Conservation (phyloP, 2,329 filamentous ascomycete species). For the Clarireedia homoeocarpa region DNA sequence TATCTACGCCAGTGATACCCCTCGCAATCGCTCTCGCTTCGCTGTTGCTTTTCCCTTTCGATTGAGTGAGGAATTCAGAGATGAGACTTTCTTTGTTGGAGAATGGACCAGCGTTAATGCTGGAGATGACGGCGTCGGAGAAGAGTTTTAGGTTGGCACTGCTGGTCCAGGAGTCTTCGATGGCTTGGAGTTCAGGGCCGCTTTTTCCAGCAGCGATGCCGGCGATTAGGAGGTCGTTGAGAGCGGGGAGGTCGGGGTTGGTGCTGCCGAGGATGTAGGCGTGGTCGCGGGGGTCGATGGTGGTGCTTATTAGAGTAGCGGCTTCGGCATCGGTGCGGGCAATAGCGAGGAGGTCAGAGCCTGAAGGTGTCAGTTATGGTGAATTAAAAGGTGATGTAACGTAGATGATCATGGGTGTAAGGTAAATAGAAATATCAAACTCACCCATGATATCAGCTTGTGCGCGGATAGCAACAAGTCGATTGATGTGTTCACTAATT, state of each 20-base stretch:
- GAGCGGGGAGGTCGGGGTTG: constrained; percentile 73
- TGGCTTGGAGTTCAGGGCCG: constrained; percentile 74
- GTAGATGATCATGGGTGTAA: constrained; percentile 6
- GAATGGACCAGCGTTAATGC: constrained; percentile 62
- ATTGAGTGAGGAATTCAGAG: constrained; percentile 55
- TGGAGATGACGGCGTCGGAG: constrained; percentile 78
- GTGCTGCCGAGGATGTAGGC: constrained; percentile 86
- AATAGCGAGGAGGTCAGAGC: constrained; percentile 78
- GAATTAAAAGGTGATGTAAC: neutral
- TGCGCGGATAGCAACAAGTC: constrained; percentile 89
- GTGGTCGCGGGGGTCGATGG: constrained; percentile 93
- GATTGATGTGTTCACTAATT: constrained; percentile 96
- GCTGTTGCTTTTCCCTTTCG: constrained; percentile 76
- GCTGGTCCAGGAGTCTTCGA: constrained; percentile 82
- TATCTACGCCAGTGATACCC: constrained; percentile 66
- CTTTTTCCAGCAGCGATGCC: constrained; percentile 77
- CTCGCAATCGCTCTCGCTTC: constrained; percentile 78
- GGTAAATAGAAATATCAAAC: neutral
- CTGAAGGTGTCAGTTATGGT: constrained; percentile 31
- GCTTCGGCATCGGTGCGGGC: constrained; percentile 97
- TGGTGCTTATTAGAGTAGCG: constrained; percentile 91
- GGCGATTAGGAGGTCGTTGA: constrained; percentile 84
- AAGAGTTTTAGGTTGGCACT: constrained; percentile 81
- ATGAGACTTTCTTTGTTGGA: constrained; percentile 61
- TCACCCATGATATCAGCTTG: constrained; percentile 97